Percentiles rank a stretch among this genome's conserved stretches.
Conservation (phyloP, 495 filamentous ascomycete species). For the Xanthoparmelia taractica region DNA sequence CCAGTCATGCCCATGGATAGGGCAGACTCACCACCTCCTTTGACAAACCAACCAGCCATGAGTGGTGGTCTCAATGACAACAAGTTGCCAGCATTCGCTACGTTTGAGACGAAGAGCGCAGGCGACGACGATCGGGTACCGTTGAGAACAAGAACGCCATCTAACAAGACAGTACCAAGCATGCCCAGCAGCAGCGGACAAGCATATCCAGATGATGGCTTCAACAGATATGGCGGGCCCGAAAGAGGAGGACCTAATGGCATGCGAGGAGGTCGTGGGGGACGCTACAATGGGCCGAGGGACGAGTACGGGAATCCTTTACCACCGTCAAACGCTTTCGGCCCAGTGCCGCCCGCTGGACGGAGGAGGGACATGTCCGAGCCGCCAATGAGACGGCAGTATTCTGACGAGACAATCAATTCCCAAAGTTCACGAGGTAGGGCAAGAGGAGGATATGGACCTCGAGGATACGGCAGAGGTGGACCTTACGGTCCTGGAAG, state of each 20-base stretch:
- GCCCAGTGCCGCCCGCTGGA: conserved; percentile 31
- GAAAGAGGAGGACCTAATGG: conserved; percentile 21
- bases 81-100: conserved; percentile 64
- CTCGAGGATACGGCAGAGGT: conserved; percentile 51
- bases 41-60: conserved; percentile 44
- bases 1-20: conserved; percentile 33
- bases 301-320: conserved; percentile 67
- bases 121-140: conserved; percentile 74
- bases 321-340: conserved; percentile 39
- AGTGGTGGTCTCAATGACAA: conserved; percentile 47
- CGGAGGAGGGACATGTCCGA: conserved; percentile 39
- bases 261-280: conserved; percentile 26
- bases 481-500: conserved; percentile 33
- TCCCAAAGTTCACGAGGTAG: conserved; percentile 48
- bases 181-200: conserved; percentile 24
- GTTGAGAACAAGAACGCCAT: conserved; percentile 55
- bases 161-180: conserved; percentile 28
- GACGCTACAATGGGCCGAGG: conserved; percentile 36
- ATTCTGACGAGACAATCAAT: conserved; percentile 55
- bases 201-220: conserved; percentile 24
- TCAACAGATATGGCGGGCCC: conserved; percentile 23
- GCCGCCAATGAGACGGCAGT: conserved; percentile 48
- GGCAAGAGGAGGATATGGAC: conserved; percentile 45
- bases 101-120: conserved; percentile 60
- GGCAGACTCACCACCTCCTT: conserved; percentile 41